Evolutionary conservation across 345 rosid genomes (phyloP).

Genomic region (Gossypium stocksii): DNA sequence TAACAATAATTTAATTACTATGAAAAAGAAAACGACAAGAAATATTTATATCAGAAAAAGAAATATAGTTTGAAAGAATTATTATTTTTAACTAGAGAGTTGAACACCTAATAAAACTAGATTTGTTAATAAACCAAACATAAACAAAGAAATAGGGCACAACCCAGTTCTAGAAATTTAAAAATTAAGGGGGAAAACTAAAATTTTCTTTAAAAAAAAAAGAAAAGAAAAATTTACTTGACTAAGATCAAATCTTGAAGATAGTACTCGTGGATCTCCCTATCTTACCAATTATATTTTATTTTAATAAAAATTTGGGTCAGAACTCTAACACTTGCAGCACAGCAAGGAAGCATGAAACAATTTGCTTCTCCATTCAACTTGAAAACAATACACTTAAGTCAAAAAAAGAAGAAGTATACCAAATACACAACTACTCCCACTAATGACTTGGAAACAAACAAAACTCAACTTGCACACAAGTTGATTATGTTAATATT

Average conservation of each 20-base stretch:
- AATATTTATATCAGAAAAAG: not conserved
- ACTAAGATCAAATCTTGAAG: conserved; percentile 65
- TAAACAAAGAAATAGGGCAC: not conserved
- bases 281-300: too few relatives aligned
- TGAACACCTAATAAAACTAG: not conserved
- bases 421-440: too few relatives aligned
- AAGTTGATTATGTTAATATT: too few relatives aligned
- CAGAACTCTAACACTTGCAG: too few relatives aligned
- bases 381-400: too few relatives aligned
- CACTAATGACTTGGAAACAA: too few relatives aligned
- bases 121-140: not conserved
- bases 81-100: not conserved
- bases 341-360: too few relatives aligned
- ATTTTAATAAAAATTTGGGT: too few relatives aligned
- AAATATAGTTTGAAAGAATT: not conserved
- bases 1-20: not conserved
- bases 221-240: conserved; percentile 29
- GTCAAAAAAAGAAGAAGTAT: too few relatives aligned
- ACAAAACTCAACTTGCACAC: too few relatives aligned
- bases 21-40: not conserved
- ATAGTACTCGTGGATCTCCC: not conserved
- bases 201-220: not conserved
- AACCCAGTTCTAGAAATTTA: not conserved
- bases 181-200: not conserved
- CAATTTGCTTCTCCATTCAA: too few relatives aligned